Evolutionary conservation across 73 alveolate genomes (phyloP).

Genomic region (Paramecium caudatum): DNA sequence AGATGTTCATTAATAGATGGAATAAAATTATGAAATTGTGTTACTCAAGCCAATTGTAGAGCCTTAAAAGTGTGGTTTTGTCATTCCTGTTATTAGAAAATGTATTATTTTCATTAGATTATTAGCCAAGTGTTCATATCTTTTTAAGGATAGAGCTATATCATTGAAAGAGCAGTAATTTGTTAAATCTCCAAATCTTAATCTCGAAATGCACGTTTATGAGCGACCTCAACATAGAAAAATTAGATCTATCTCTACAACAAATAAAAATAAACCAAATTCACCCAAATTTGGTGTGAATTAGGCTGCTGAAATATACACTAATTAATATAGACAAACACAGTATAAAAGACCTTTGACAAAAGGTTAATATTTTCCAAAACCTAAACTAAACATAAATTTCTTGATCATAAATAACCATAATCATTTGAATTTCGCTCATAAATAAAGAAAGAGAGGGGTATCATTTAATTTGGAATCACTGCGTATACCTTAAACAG

Average conservation of each 20-base stretch:
- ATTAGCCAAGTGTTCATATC: neutral
- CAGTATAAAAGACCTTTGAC: constrained; percentile 14
- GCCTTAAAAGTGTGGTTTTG: constrained; percentile 48
- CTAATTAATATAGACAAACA: neutral
- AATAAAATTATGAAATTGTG: constrained; percentile 37
- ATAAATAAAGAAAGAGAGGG: constrained; percentile 34
- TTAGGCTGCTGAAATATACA: constrained; percentile 50
- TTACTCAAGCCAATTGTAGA: constrained; percentile 28
- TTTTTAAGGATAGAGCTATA: constrained; percentile 7
- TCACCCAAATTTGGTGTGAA: constrained; percentile 44
- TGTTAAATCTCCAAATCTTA: neutral
- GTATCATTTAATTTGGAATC: constrained; percentile 33
- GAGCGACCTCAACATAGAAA: neutral
- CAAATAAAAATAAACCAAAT: constrained; percentile 29
- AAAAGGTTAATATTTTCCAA: neutral
- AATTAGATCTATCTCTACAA: constrained; percentile 18
- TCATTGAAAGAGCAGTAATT: constrained; percentile 1
- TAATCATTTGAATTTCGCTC: constrained; percentile 1
- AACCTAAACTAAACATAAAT: constrained; percentile 34
- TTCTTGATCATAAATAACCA: constrained; percentile 36
- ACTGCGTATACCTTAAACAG: neutral
- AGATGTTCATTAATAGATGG: neutral
- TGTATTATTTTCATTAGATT: neutral
- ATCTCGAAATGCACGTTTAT: neutral
- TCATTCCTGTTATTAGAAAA: constrained; percentile 51